Evolutionary conservation across 257 asterid genomes (phyloP), one percentile per base, ranked within the genome.

Genomic region (Solanum okadae): DNA sequence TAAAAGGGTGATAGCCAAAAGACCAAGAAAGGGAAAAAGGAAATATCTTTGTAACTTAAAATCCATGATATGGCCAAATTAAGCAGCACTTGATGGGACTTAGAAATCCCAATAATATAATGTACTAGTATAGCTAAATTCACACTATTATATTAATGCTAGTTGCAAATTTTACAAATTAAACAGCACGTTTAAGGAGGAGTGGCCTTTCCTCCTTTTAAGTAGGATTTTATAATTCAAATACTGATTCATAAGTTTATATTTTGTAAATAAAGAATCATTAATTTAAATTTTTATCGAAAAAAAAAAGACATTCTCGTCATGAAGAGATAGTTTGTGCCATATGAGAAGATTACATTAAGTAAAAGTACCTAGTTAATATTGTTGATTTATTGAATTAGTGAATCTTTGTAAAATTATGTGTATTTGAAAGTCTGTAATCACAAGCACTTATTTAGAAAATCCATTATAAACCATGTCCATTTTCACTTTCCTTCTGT

Each of bases 181-280:
- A 70, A 29, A 15, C 11, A 67, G 35, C 73, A 67, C 35, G 20
- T 67, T 25, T 25, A n/a, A 25, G 49, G 95, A 95, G 88, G 98
- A 96, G 94, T 67, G 75, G 18, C 20, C 35, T 67, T 25, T 25
- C 20, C 35, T n/a, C 71, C 71, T 63, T 63, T 63, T n/a, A n/a
- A n/a, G 71, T 5, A 63, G 33, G 15, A 65, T 65, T 10, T n/a
- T n/a, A 65, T n/a, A 65, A n/a, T 65, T 65, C 4, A 65, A 65
- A 0, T n/a, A 61, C 1, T n/a, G 0, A 65, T 29, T n/a, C 2
- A 11, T 65, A 65, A 61, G 29, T 61, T 61, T n/a, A 63, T 63
- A 23, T 63, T 23, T 23, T 63, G 3, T 2, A 10, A 65, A 10
- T 0, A 63, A 63, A 63, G 16, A 63, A n/a, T n/a, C 0, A 63